Evolutionary conservation across 495 filamentous ascomycete genomes (phyloP).

Genomic region (Trypethelium eluteriae): DNA sequence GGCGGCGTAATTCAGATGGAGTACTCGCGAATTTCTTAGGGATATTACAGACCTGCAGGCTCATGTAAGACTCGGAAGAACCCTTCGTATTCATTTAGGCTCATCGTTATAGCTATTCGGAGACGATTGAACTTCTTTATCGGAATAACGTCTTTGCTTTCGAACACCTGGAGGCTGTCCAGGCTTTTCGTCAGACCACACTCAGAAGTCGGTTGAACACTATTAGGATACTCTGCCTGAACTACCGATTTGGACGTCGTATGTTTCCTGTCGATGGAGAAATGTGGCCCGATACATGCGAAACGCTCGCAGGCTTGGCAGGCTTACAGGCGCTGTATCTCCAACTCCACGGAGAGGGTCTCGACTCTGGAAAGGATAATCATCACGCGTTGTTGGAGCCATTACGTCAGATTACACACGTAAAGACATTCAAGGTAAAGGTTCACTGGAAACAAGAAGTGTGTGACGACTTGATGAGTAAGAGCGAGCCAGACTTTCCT

Average conservation of each 20-base stretch:
- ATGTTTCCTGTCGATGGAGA: not conserved
- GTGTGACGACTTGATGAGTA: not conserved
- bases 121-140: not conserved
- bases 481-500: not conserved
- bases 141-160: not conserved
- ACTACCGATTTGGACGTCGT: not conserved
- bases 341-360: not conserved
- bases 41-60: not conserved
- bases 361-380: not conserved
- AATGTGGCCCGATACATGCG: not conserved
- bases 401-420: not conserved
- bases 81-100: not conserved
- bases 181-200: not conserved
- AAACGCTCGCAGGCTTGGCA: not conserved
- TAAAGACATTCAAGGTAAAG: not conserved
- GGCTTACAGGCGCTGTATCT: not conserved
- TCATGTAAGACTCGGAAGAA: not conserved
- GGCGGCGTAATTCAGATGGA: not conserved
- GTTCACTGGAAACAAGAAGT: not conserved
- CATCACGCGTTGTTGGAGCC: not conserved
- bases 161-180: not conserved
- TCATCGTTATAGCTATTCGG: not conserved
- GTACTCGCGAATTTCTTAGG: not conserved
- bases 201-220: not conserved
- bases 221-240: not conserved